A percentile compares a stretch with the other conserved stretches of the same genome.
These are phyloP conservation scores for Priceomyces fermenticarens DNA, from an alignment of 805 yeast genomes.

Conservation along the genomic window DNA sequence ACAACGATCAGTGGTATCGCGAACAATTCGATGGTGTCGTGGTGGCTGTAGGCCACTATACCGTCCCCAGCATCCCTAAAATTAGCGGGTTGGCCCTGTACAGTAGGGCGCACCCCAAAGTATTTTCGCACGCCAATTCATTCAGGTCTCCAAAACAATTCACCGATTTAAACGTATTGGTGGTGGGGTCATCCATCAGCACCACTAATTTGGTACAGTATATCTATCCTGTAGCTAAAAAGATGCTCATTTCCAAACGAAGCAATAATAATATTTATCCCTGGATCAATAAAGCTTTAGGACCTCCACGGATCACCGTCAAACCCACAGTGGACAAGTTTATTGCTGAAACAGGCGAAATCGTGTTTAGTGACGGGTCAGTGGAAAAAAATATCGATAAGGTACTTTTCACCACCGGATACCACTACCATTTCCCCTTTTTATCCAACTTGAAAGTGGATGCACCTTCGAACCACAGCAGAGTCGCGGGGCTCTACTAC, in stretches of 20 bases:
- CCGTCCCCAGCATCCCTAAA: slow-evolving; percentile 58
- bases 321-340: slow-evolving; percentile 25
- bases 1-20: slow-evolving; percentile 37
- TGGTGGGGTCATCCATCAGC: slow-evolving; percentile 44
- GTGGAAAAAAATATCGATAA: slow-evolving; percentile 28
- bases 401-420: slow-evolving; percentile 51
- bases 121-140: slow-evolving; percentile 55
- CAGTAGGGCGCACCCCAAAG: slow-evolving; percentile 40
- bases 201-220: slow-evolving; percentile 46
- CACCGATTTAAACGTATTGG: slow-evolving; percentile 35
- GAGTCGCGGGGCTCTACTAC: slow-evolving; percentile 36
- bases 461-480: slow-evolving; percentile 22
- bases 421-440: slow-evolving; percentile 46
- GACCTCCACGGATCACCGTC: slow-evolving; percentile 26
- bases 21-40: slow-evolving; percentile 60
- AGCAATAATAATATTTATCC: slow-evolving; percentile 24
- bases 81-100: slow-evolving; percentile 52
- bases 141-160: slow-evolving; percentile 49
- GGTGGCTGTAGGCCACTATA: slow-evolving; percentile 63
- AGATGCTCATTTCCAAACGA: slow-evolving; percentile 25
- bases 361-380: slow-evolving; percentile 27
- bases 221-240: slow-evolving; percentile 21
- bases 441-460: slow-evolving; percentile 21
- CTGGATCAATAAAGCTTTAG: slow-evolving; percentile 39
- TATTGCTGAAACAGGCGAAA: slow-evolving; percentile 20